Conservation (phyloP, 306 rosid genomes). For the Gastrolobium bilobum region DNA sequence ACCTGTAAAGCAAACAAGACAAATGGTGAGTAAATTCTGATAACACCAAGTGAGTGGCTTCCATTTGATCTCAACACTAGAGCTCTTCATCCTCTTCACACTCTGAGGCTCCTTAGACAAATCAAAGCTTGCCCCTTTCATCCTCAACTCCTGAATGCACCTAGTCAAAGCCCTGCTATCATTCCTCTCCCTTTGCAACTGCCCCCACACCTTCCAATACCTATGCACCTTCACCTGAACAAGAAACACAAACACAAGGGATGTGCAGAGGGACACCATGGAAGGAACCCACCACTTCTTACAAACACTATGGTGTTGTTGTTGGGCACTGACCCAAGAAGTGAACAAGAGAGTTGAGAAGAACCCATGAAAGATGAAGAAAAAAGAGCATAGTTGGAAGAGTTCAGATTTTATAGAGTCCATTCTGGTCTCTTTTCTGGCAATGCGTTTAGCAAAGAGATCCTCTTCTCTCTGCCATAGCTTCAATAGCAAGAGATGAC, state of each 20-base stretch:
- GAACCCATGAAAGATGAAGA: conserved; percentile 74
- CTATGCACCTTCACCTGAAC: conserved; percentile 66
- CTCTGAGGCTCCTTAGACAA: conserved; percentile 68
- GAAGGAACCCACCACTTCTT: conserved; percentile 88
- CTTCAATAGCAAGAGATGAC: conserved; percentile 85
- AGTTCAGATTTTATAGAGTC: conserved; percentile 64
- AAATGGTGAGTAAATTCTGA: conserved; percentile 57
- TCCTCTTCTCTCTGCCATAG: conserved; percentile 93
- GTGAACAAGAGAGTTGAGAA: conserved; percentile 77
- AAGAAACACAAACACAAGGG: conserved; percentile 62
- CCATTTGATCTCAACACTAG: conserved; percentile 93
- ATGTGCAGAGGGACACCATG: conserved; percentile 60
- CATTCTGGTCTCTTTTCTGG: conserved; percentile 66
- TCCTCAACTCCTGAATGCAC: conserved; percentile 85
- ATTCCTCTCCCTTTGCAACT: conserved; percentile 66
- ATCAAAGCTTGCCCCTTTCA: conserved; percentile 93
- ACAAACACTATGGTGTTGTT: conserved; percentile 45
- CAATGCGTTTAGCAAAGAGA: conserved; percentile 63
- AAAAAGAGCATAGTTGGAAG: conserved; percentile 76
- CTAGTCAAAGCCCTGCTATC: conserved; percentile 64
- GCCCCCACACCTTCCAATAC: conserved; percentile 79
- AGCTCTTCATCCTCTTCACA: conserved; percentile 89
- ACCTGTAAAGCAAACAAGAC: conserved; percentile 76
- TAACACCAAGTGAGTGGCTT: conserved; percentile 67
- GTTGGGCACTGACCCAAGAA: conserved; percentile 51